phyloP scores from a whole-genome alignment of 306 rosid genomes.

The Casuarina equisetifolia region DNA sequence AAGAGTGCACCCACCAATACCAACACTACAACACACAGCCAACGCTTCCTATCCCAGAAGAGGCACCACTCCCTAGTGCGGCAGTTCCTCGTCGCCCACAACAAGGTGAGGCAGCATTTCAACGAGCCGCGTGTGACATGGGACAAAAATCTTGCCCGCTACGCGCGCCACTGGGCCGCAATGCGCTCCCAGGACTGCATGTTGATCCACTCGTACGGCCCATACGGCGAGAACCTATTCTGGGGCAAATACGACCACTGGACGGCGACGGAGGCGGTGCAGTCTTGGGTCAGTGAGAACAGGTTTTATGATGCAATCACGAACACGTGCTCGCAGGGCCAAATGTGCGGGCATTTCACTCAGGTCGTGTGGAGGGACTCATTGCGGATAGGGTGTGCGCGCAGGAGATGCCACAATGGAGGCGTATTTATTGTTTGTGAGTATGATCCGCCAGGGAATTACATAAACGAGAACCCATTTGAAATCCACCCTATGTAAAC shows the following conservation, averaged over 20 bases:
- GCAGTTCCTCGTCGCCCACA: slow-evolving; percentile 40
- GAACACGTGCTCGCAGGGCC: slow-evolving; percentile 16
- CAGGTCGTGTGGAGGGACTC: slow-evolving; percentile 45
- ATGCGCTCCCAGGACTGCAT: slow-evolving; percentile 23
- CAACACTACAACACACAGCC: neutral
- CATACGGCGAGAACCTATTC: slow-evolving; percentile 47
- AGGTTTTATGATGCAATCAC: neutral
- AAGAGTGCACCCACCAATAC: neutral
- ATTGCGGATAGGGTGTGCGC: slow-evolving; percentile 30
- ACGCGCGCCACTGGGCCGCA: slow-evolving; percentile 35
- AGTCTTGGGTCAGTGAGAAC: slow-evolving; percentile 31
- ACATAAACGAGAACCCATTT: slow-evolving; percentile 31
- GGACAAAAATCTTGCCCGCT: slow-evolving; percentile 32
- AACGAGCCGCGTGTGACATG: slow-evolving; percentile 14
- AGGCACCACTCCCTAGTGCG: neutral
- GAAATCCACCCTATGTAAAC: neutral
- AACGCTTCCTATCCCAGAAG: neutral
- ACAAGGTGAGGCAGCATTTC: slow-evolving; percentile 10
- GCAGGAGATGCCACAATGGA: slow-evolving; percentile 27
- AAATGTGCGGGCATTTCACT: slow-evolving; percentile 51
- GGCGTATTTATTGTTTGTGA: slow-evolving; percentile 32
- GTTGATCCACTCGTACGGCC: slow-evolving; percentile 40
- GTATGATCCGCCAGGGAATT: slow-evolving; percentile 50
- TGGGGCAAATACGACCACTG: slow-evolving; percentile 35
- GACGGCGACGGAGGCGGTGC: slow-evolving; percentile 34